phyloP scores from a whole-genome alignment of 169 alveolate genomes.

The Plasmodium malariae region DNA sequence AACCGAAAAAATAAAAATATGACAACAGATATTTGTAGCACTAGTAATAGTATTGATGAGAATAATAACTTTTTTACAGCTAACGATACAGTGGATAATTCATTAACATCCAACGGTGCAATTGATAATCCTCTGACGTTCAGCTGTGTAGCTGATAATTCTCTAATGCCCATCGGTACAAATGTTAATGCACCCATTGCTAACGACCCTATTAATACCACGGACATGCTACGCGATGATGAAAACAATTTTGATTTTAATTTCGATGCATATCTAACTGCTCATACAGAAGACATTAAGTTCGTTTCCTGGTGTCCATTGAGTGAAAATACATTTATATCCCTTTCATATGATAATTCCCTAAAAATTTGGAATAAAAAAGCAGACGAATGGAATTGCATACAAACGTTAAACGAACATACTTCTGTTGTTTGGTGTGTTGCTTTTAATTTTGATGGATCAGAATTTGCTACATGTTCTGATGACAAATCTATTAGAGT shows the following conservation, averaged over 20 bases:
- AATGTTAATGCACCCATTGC: neutral
- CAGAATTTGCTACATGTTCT: slow-evolving; percentile 81
- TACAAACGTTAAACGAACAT: slow-evolving; percentile 81
- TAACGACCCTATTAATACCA: neutral
- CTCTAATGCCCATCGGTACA: neutral
- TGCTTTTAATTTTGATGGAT: slow-evolving; percentile 81
- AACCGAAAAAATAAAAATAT: neutral
- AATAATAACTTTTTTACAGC: neutral
- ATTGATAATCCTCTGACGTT: too few species aligned
- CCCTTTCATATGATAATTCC: slow-evolving; percentile 65
- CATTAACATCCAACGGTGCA: neutral
- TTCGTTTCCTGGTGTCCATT: slow-evolving; percentile 66
- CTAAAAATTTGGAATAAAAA: slow-evolving; percentile 44
- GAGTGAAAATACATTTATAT: slow-evolving; percentile 79
- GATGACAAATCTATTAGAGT: slow-evolving; percentile 77
- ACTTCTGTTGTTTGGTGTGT: slow-evolving; percentile 85
- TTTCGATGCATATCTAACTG: slow-evolving; percentile 62
- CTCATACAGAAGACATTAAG: slow-evolving; percentile 63
- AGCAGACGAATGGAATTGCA: slow-evolving; percentile 83
- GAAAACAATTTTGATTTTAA: slow-evolving; percentile 20
- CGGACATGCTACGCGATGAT: neutral
- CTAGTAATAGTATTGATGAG: neutral
- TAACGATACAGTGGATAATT: neutral
- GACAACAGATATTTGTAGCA: neutral
- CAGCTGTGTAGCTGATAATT: too few species aligned